Conservation (phyloP, 192 early-diverging fungal genomes). For the Coemansia sp. region DNA sequence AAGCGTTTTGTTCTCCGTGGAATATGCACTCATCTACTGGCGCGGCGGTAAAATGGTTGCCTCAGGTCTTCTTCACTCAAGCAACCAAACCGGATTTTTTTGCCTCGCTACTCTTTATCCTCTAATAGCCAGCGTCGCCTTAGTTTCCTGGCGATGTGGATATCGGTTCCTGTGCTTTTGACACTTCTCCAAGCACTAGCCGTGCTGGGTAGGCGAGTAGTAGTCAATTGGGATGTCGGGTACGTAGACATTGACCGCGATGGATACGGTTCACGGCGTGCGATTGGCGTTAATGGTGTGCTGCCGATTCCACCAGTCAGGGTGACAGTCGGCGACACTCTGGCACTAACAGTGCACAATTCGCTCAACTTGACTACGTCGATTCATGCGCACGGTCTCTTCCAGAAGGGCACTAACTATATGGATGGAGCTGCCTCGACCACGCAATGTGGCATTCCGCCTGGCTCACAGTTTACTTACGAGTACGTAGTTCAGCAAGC, state of each 20-base stretch:
- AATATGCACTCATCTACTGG: not conserved
- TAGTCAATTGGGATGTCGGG: constrained; percentile 66
- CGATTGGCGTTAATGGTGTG: constrained; percentile 64
- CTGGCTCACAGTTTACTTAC: constrained; percentile 66
- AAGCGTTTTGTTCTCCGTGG: not conserved
- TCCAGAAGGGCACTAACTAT: constrained; percentile 67
- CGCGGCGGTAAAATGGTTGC: not conserved
- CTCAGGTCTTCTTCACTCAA: not conserved
- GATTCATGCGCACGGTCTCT: constrained; percentile 78
- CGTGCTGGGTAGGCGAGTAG: constrained; percentile 6
- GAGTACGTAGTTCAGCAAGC: constrained; percentile 62
- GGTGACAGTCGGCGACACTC: constrained; percentile 16
- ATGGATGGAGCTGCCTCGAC: constrained; percentile 69
- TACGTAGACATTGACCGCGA: constrained; percentile 67
- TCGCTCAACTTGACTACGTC: constrained; percentile 62
- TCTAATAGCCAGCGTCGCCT: not conserved
- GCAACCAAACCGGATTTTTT: not conserved
- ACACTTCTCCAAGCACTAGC: not conserved
- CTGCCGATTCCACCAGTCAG: constrained; percentile 57
- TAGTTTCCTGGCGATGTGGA: not conserved
- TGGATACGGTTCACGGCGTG: constrained; percentile 60
- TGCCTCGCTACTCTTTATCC: not conserved
- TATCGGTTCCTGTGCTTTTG: not conserved
- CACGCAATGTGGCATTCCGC: constrained; percentile 77
- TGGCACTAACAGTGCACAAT: constrained; percentile 52